phyloP scores from a whole-genome alignment of 2,329 filamentous ascomycete genomes.

The Fusarium kyushuense region DNA sequence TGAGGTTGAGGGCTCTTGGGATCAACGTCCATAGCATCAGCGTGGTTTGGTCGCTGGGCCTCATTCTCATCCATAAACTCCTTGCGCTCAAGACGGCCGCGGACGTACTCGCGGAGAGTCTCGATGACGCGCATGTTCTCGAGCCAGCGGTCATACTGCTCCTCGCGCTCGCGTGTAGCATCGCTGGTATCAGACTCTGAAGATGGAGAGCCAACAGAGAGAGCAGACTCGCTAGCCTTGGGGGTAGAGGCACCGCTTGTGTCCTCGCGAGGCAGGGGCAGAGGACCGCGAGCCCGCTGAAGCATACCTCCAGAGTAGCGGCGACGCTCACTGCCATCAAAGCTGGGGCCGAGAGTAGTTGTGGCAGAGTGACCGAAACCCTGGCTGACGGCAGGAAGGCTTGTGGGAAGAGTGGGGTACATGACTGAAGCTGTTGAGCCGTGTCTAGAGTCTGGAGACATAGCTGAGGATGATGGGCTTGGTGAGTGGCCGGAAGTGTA shows the following conservation, averaged over 20 bases:
- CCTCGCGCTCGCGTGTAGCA: slow-evolving; percentile 67
- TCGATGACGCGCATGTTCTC: slow-evolving; percentile 75
- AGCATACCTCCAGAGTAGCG: slow-evolving; percentile 76
- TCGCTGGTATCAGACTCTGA: slow-evolving; percentile 67
- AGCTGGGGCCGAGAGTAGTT: slow-evolving; percentile 76
- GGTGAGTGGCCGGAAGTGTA: slow-evolving; percentile 84
- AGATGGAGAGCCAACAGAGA: slow-evolving; percentile 65
- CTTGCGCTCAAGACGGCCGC: slow-evolving; percentile 66
- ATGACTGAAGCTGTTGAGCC: slow-evolving; percentile 71
- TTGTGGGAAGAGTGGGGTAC: slow-evolving; percentile 75
- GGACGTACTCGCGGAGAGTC: slow-evolving; percentile 69
- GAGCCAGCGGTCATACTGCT: slow-evolving; percentile 73
- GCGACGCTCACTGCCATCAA: slow-evolving; percentile 72
- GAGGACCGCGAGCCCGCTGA: slow-evolving; percentile 66
- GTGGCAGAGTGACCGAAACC: slow-evolving; percentile 78
- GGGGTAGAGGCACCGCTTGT: slow-evolving; percentile 58
- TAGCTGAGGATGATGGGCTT: slow-evolving; percentile 74
- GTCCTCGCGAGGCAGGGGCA: slow-evolving; percentile 54
- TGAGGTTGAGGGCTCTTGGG: slow-evolving; percentile 50
- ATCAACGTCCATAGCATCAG: slow-evolving; percentile 56
- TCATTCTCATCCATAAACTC: slow-evolving; percentile 61
- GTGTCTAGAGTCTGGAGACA: slow-evolving; percentile 75
- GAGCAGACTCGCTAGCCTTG: slow-evolving; percentile 57
- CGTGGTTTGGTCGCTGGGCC: slow-evolving; percentile 31
- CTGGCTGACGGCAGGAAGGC: slow-evolving; percentile 71